These are phyloP conservation scores for Backusella australiensis DNA, from an alignment of 192 early-diverging fungal genomes.

Conservation along the genomic window DNA sequence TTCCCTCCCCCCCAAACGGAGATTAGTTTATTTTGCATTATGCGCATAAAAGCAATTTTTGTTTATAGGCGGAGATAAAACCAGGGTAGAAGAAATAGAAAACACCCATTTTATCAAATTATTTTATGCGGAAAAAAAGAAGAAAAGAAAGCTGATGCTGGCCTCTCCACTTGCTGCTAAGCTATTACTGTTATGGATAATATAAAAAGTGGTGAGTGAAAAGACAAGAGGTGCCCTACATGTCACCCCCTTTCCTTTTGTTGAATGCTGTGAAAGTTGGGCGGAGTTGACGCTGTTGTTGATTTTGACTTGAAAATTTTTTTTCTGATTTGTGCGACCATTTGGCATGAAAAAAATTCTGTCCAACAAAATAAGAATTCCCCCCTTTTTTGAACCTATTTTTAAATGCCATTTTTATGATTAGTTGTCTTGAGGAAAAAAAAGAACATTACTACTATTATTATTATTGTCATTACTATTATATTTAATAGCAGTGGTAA, in stretches of 20 bases:
- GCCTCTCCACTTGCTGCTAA: background rate
- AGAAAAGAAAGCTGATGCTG: background rate
- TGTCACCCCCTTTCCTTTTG: background rate
- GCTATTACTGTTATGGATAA: background rate
- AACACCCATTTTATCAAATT: background rate
- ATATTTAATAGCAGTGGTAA: background rate
- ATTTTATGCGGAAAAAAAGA: background rate
- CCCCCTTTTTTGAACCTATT: background rate
- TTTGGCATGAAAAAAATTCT: background rate
- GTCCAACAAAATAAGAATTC: background rate
- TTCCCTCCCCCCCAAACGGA: background rate
- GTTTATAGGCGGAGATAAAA: background rate
- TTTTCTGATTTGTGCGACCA: background rate
- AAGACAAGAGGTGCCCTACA: background rate
- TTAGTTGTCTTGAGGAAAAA: background rate
- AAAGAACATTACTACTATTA: background rate
- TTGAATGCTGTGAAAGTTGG: background rate
- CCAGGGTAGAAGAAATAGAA: background rate
- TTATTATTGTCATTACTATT: background rate
- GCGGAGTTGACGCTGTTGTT: background rate
- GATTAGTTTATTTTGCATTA: slow-evolving; percentile 6
- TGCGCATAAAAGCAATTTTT: background rate
- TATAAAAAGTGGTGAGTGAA: background rate
- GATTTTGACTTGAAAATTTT: background rate
- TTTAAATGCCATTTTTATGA: background rate